A percentile compares a stretch with the other conserved stretches of the same genome.
Conservation (phyloP, 2,329 filamentous ascomycete species). For the Ophiostoma sp. region DNA sequence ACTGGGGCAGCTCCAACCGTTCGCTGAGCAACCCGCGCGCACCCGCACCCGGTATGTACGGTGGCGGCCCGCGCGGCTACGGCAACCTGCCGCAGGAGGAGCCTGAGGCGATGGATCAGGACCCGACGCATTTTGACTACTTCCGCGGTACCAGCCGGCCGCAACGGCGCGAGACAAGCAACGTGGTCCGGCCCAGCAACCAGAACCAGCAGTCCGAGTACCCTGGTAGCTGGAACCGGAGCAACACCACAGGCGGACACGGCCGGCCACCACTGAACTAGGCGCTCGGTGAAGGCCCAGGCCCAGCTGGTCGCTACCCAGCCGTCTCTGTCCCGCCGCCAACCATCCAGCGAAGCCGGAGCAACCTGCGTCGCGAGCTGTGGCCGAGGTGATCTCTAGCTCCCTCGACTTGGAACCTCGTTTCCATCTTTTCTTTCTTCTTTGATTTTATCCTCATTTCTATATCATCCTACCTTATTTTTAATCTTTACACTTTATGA, state of each 20-base stretch:
- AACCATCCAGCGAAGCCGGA: background rate
- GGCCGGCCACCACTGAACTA: constrained; percentile 27
- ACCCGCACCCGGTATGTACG: constrained; percentile 54
- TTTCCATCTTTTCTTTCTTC: background rate
- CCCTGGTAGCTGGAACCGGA: constrained; percentile 23
- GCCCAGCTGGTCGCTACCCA: background rate
- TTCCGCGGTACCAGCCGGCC: constrained; percentile 46
- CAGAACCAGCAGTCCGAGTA: constrained; percentile 18
- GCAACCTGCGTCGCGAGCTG: constrained; percentile 25
- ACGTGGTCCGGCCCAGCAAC: background rate
- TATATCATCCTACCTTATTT: background rate
- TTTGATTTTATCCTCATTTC: background rate
- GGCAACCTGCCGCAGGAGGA: constrained; percentile 59
- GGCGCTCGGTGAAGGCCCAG: constrained; percentile 19
- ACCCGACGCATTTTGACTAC: constrained; percentile 58
- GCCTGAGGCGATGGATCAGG: constrained; percentile 38
- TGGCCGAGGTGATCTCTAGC: background rate
- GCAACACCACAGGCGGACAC: constrained; percentile 18
- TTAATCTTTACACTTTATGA: constrained; percentile 14
- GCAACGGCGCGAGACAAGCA: constrained; percentile 25
- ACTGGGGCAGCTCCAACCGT: constrained; percentile 34
- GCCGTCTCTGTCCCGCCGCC: background rate
- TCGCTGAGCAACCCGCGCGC: constrained; percentile 40
- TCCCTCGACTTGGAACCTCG: background rate
- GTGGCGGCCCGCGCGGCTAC: constrained; percentile 61